Evolutionary conservation across 139 green algal species (phyloP).

Genomic region (Tetratostichococcus sp.): DNA sequence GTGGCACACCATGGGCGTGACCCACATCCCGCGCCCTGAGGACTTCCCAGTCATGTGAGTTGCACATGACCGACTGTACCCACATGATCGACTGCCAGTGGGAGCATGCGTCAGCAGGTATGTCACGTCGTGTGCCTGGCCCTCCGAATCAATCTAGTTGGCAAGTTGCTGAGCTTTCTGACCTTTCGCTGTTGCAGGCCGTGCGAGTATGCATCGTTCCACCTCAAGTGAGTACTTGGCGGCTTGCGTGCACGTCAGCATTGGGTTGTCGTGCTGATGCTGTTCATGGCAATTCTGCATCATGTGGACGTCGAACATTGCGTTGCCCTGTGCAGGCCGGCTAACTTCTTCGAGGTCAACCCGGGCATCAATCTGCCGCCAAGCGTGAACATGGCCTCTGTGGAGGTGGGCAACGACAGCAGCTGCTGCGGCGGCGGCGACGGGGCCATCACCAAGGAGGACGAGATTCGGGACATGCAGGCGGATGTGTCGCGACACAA

Average conservation of each 20-base stretch:
- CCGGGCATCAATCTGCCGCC: slow-evolving; percentile 71
- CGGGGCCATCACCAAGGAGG: background rate
- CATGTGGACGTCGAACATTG: too few species aligned
- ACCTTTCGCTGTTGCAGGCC: too few species aligned
- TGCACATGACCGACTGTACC: too few species aligned
- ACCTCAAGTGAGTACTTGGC: background rate
- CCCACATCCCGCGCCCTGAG: slow-evolving; percentile 73
- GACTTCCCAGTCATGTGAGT: slow-evolving; percentile 82
- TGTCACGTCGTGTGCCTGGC: too few species aligned
- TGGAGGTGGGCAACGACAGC: background rate
- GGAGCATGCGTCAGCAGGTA: too few species aligned
- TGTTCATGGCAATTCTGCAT: too few species aligned
- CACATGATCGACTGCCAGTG: too few species aligned
- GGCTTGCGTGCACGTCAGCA: too few species aligned
- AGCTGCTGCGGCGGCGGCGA: background rate
- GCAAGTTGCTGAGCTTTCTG: too few species aligned
- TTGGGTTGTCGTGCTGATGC: too few species aligned
- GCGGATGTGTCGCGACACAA: background rate
- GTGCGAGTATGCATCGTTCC: background rate
- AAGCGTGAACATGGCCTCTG: slow-evolving; percentile 36
- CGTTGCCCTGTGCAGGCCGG: slow-evolving; percentile 47
- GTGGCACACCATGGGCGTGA: slow-evolving; percentile 86
- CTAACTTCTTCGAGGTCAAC: slow-evolving; percentile 59
- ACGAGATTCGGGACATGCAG: background rate
- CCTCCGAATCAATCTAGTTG: too few species aligned